Evolutionary conservation across 169 alveolate genomes (phyloP), one percentile per base, ranked within the genome.

Genomic region (Eimeria acervulina): DNA sequence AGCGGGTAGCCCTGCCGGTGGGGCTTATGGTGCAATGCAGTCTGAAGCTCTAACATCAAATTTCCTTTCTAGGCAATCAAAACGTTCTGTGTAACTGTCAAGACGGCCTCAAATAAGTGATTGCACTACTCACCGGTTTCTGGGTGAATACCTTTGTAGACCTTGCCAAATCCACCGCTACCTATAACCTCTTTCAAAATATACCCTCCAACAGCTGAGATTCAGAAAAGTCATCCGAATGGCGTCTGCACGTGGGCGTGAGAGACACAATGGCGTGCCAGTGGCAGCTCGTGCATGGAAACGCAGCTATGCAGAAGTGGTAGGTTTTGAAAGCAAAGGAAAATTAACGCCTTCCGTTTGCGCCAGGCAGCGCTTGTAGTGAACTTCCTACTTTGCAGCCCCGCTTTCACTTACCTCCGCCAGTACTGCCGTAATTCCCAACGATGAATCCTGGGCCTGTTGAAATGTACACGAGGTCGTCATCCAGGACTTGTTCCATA

Each of bases 101-200:
- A 68, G 19, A 15, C 78, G 3, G 44, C 23, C 21, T 68, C 12
- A 28, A 68, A 13, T 68, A 15, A 61, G 26, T 23, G 36, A 61
- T 1, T 42, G 66, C 33, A 26, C 59, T 23, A 78, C 96, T 8
- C 36, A 72, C 95, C 94, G 26, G 96, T 95, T 59, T 87, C 95
- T 0, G 94, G 87, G n/a, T 95, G 95, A 23, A 95, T 76, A 23
- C 95, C 96, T 52, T 95, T 95, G 88, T 70, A 76, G 47, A 95
- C 96, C 26, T 87, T 89, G 31, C 96, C 96, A 33, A 87, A 95
- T 47, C 96, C 96, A 23, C 96, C 96, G 47, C 93, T 93, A 8
- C 96, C 96, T 8, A 95, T 66, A 19, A 42, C 59, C 51, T 85
- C 95, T 40, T 89, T 59, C 70, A 95, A 63, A 31, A 95, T 59